A percentile compares a stretch with the other conserved stretches of the same genome.
phyloP scores from a whole-genome alignment of 2,329 filamentous ascomycete genomes.

The Trichothecium roseum region DNA sequence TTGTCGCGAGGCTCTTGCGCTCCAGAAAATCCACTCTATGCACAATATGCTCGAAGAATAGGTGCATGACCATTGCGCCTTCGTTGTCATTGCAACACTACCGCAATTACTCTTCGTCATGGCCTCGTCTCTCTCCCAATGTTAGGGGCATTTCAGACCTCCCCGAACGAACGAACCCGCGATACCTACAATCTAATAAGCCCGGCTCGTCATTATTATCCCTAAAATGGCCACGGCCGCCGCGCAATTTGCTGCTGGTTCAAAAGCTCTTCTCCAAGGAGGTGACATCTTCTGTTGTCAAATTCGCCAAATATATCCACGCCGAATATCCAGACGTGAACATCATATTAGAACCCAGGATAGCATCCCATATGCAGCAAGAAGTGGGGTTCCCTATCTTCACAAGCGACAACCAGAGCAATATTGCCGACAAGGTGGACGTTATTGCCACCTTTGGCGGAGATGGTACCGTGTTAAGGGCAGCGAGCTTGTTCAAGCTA shows the following conservation, averaged over 20 bases:
- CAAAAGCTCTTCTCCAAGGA: constrained; percentile 46
- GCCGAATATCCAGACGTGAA: constrained; percentile 71
- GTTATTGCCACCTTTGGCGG: constrained; percentile 84
- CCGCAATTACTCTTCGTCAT: too few species aligned
- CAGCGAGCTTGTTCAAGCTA: constrained; percentile 55
- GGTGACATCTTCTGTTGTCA: constrained; percentile 40
- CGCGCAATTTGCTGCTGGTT: constrained; percentile 46
- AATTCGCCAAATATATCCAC: constrained; percentile 61
- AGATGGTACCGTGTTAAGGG: constrained; percentile 40
- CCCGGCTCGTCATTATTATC: constrained; percentile 43
- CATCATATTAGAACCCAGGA: constrained; percentile 70
- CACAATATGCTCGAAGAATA: too few species aligned
- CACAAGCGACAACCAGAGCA: constrained; percentile 35
- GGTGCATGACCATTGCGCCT: too few species aligned
- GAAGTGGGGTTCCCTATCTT: constrained; percentile 67
- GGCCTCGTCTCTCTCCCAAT: constrained; percentile 5
- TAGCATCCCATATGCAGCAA: constrained; percentile 62
- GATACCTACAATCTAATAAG: constrained; percentile 28
- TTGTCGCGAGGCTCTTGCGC: not conserved
- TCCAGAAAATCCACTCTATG: too few species aligned
- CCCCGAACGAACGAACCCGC: constrained; percentile 21
- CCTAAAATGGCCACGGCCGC: constrained; percentile 42
- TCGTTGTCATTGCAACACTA: too few species aligned
- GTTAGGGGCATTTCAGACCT: constrained; percentile 21
- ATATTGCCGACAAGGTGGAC: constrained; percentile 72